These are phyloP conservation scores for Tolypocladium amazonense DNA, from an alignment of 2,329 filamentous ascomycete species.

Conservation along the genomic window DNA sequence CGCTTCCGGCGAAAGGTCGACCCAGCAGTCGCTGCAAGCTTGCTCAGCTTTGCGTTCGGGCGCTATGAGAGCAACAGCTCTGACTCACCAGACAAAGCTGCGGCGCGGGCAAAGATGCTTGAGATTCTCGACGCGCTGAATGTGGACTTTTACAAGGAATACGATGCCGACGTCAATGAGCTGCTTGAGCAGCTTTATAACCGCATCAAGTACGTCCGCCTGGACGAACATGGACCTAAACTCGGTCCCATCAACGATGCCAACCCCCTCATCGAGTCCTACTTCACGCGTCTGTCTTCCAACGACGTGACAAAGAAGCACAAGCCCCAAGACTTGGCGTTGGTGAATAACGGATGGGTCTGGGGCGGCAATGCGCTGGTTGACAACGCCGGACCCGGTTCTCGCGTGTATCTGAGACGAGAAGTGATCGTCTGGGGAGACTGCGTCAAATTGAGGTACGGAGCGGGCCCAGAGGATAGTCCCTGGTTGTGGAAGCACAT, in stretches of 20 bases:
- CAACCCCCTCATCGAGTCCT: conserved; percentile 81
- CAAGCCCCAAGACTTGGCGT: conserved; percentile 62
- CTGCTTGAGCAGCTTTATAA: conserved; percentile 90
- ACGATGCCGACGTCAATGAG: conserved; percentile 70
- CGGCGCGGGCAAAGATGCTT: conserved; percentile 43
- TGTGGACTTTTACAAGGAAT: conserved; percentile 82
- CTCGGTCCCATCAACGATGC: conserved; percentile 65
- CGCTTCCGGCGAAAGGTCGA: conserved; percentile 65
- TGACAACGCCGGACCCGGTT: conserved; percentile 85
- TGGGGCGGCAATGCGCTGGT: conserved; percentile 93
- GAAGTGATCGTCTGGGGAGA: conserved; percentile 98
- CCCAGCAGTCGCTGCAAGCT: conserved; percentile 55
- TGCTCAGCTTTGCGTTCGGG: conserved; percentile 36
- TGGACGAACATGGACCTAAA: conserved; percentile 88
- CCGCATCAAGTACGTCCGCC: conserved; percentile 83
- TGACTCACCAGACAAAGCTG: conserved; percentile 34
- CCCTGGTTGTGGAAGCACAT: conserved; percentile 95
- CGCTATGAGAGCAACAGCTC: conserved; percentile 43
- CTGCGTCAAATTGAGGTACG: conserved; percentile 94
- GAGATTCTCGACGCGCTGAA: conserved; percentile 75
- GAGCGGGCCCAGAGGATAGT: conserved; percentile 67
- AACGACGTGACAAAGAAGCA: conserved; percentile 73
- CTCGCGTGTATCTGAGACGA: conserved; percentile 84
- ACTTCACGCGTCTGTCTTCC: conserved; percentile 80
- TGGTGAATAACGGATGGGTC: conserved; percentile 97